Evolutionary conservation across 2,329 filamentous ascomycete genomes (phyloP).

Genomic region (Fusarium sp.): DNA sequence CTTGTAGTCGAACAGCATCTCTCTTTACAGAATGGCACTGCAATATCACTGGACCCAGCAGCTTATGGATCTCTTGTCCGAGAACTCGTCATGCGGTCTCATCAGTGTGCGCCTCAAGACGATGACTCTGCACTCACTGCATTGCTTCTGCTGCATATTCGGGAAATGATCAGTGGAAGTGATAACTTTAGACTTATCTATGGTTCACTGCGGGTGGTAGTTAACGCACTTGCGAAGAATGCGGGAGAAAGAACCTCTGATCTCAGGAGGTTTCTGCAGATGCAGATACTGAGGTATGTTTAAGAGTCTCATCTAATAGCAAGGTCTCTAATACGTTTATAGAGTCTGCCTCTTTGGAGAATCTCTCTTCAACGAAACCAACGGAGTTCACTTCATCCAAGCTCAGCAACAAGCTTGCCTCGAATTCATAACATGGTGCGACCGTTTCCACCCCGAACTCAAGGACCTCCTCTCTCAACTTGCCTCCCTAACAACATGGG

Average conservation of each 20-base stretch:
- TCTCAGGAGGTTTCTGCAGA: constrained; percentile 30
- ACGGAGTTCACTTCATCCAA: constrained; percentile 35
- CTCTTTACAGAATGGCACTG: constrained; percentile 19
- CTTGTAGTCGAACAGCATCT: constrained; percentile 35
- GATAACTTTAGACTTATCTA: constrained; percentile 37
- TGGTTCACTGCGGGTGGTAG: constrained; percentile 25
- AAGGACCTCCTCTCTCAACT: constrained; percentile 26
- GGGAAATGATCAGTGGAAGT: constrained; percentile 38
- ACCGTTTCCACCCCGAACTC: constrained; percentile 33
- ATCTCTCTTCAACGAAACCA: constrained; percentile 31
- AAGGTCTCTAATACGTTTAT: neutral
- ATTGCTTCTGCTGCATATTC: constrained; percentile 27
- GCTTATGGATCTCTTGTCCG: constrained; percentile 24
- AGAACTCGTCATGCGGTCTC: constrained; percentile 27
- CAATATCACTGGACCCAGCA: constrained; percentile 8
- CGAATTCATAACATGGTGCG: constrained; percentile 35
- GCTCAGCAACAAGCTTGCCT: constrained; percentile 31
- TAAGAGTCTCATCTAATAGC: too few relatives aligned
- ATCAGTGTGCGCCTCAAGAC: constrained; percentile 31
- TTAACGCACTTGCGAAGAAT: constrained; percentile 19
- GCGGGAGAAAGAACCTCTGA: constrained; percentile 6
- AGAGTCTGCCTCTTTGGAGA: constrained; percentile 36
- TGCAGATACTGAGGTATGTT: constrained; percentile 31
- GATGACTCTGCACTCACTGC: constrained; percentile 37
- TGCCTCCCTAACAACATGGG: constrained; percentile 26